These are phyloP conservation scores for Pythium monospermum DNA, from an alignment of 352 stramenopile species.

Conservation along the genomic window DNA sequence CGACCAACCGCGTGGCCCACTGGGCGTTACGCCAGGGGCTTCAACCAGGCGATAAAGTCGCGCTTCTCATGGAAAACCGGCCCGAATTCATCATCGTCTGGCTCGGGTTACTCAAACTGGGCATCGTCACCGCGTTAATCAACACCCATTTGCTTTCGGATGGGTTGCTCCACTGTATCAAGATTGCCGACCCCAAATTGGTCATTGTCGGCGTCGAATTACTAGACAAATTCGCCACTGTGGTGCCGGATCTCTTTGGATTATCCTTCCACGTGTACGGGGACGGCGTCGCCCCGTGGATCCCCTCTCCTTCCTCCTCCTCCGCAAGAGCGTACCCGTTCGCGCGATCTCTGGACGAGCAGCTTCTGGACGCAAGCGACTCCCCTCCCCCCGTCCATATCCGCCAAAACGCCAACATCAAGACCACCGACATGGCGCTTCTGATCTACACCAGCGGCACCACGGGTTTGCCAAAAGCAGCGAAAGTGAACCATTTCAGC, in stretches of 20 bases:
- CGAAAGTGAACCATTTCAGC: slow-evolving; percentile 68
- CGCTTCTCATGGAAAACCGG: slow-evolving; percentile 83
- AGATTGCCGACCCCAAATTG: slow-evolving; percentile 49
- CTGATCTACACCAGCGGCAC: slow-evolving; percentile 88
- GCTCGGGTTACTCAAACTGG: slow-evolving; percentile 81
- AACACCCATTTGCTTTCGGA: slow-evolving; percentile 73
- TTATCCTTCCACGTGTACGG: slow-evolving; percentile 49
- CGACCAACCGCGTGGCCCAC: slow-evolving; percentile 69
- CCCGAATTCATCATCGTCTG: slow-evolving; percentile 80
- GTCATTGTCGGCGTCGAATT: slow-evolving; percentile 54
- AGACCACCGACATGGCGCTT: slow-evolving; percentile 54
- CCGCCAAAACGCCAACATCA: slow-evolving; percentile 25
- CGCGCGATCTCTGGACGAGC: slow-evolving; percentile 42
- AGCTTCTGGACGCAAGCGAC: slow-evolving; percentile 18
- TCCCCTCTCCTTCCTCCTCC: neutral
- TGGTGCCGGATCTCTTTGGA: slow-evolving; percentile 30
- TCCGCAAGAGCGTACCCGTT: slow-evolving; percentile 27
- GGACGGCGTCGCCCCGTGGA: slow-evolving; percentile 29
- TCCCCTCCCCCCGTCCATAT: slow-evolving; percentile 24
- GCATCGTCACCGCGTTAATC: slow-evolving; percentile 79
- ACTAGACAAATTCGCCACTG: slow-evolving; percentile 32
- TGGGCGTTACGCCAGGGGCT: slow-evolving; percentile 58
- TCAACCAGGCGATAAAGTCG: slow-evolving; percentile 55
- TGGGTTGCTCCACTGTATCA: slow-evolving; percentile 70
- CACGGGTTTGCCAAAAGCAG: slow-evolving; percentile 76